These are phyloP conservation scores for Botrytis paeoniae DNA, from an alignment of 2,329 filamentous ascomycete species.

Conservation along the genomic window DNA sequence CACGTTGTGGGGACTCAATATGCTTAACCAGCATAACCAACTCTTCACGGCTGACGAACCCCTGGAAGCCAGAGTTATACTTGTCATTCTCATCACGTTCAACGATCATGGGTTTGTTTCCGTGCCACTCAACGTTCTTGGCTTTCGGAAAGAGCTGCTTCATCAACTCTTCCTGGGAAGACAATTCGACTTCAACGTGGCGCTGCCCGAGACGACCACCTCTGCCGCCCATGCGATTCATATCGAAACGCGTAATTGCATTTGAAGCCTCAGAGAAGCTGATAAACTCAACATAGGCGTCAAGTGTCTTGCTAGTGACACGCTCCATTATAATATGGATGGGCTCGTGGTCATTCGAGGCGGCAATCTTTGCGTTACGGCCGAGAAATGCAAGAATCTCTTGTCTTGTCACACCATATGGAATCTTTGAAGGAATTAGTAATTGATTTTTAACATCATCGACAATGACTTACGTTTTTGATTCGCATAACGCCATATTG, in stretches of 20 bases:
- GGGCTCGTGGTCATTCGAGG: constrained; percentile 51
- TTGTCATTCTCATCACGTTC: constrained; percentile 39
- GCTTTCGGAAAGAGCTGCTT: constrained; percentile 59
- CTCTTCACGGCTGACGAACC: constrained; percentile 61
- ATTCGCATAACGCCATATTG: constrained; percentile 40
- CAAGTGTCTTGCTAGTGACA: constrained; percentile 59
- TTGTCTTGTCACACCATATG: constrained; percentile 50
- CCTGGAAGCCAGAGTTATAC: constrained; percentile 53
- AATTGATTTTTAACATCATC: background rate
- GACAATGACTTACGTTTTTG: constrained; percentile 38
- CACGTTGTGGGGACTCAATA: constrained; percentile 59
- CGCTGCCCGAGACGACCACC: constrained; percentile 54
- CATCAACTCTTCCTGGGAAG: constrained; percentile 57
- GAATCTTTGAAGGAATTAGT: constrained; percentile 46
- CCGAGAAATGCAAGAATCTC: constrained; percentile 60
- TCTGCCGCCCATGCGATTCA: constrained; percentile 40
- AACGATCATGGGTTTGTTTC: constrained; percentile 44
- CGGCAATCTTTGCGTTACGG: constrained; percentile 53
- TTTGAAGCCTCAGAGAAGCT: constrained; percentile 51
- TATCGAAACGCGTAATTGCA: constrained; percentile 49
- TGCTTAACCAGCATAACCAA: constrained; percentile 63
- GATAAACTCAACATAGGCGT: constrained; percentile 58
- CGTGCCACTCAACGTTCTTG: constrained; percentile 54
- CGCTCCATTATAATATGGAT: constrained; percentile 65
- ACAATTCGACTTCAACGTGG: constrained; percentile 54